Base-by-base conservation (phyloP, 257 asterid genomes). In the Haberlea rhodopensis region DNA sequence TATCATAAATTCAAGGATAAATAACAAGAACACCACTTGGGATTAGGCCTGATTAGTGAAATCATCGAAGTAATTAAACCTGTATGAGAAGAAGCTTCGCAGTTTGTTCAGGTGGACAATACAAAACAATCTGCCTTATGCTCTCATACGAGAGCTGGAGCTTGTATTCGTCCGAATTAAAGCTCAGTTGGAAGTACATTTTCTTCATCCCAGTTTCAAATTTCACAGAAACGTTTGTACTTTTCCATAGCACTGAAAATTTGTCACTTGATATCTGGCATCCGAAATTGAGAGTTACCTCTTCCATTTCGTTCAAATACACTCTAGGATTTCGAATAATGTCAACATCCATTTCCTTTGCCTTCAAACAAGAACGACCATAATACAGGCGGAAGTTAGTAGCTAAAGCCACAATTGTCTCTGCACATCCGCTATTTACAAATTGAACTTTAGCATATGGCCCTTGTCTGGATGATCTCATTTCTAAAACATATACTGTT, bases 401-500 rank as follows among this genome's bases (percentile, higher is more conserved):
- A 8, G 89, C 82, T 79, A 52, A 16, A 15, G 25, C 6, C 31
- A 85, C 71, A 56, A 85, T 81, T 0, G 0, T 26, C 6, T 77
- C 80, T 1, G 86, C 91, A 28, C 57, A 29, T 10, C 0, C 18
- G 64, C n/a, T 34, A 20, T 60, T 22, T 10, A 51, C 67, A 56
- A 89, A 92, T 70, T 92, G 97, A 32, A 92, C 97, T 55, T 20
- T 81, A 5, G 97, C 97, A 53, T 69, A 82, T 54, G 95, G 76
- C 49, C 49, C 49, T 15, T 43, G 19, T 43, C 15, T 43, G 49
- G 49, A 43, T 43, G 49, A 19, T 43, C 15, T 43, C 49, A 43
- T 1, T 15, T 43, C 49, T 5, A 43, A 5, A 15, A 19, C 49
- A 43, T 43, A 18, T 43, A 43, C 8, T 0, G 49, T 43, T 43